Percentiles rank a stretch among this genome's conserved stretches.
Evolutionary conservation across 75 land plant genomes (phyloP).

Genomic region (Sequoiadendron giganteum): DNA sequence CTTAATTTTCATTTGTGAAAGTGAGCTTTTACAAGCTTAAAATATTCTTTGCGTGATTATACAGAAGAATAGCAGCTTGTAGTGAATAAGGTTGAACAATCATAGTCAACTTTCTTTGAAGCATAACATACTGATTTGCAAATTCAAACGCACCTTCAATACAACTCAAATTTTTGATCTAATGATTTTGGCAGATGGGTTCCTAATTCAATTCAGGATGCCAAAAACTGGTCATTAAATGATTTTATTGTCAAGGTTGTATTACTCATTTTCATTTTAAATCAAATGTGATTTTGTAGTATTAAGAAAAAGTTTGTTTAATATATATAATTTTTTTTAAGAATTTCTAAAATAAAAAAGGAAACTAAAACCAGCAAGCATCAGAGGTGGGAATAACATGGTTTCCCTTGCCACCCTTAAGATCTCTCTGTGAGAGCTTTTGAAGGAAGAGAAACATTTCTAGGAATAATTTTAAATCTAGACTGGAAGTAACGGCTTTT

Average conservation of each 20-base stretch:
- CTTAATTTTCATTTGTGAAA: background rate
- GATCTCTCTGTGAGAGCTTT: too few relatives aligned
- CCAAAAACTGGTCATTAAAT: background rate
- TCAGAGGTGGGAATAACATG: background rate
- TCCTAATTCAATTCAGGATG: background rate
- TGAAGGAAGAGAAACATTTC: too few relatives aligned
- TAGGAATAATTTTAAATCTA: too few relatives aligned
- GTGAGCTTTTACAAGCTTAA: background rate
- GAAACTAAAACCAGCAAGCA: background rate
- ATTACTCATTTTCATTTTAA: background rate
- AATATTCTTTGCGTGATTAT: background rate
- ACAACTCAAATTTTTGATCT: background rate
- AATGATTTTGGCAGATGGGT: background rate
- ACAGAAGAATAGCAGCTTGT: background rate
- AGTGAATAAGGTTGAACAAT: background rate
- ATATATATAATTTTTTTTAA: background rate
- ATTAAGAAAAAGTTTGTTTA: background rate
- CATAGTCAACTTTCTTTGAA: background rate
- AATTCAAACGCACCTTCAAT: background rate
- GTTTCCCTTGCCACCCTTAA: too few relatives aligned
- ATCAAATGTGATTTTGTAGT: background rate
- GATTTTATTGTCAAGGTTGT: background rate
- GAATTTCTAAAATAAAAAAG: background rate
- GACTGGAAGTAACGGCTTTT: too few relatives aligned
- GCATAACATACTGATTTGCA: background rate